Base-by-base conservation (phyloP, 1,139 yeast species). In the Lodderomyces margitis region DNA sequence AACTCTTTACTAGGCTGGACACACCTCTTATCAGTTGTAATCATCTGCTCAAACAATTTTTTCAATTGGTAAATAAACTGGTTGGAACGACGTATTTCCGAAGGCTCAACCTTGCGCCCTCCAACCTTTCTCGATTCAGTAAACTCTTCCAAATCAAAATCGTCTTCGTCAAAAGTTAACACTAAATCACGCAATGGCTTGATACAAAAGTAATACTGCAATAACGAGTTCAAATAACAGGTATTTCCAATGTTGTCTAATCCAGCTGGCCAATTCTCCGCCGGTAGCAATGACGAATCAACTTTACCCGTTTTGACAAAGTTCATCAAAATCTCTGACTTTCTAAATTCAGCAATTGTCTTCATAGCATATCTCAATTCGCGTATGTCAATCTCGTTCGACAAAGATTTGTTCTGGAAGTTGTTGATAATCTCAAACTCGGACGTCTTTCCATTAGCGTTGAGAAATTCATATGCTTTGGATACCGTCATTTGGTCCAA, bases 231-330 rank as follows among this genome's bases (percentile, higher is more conserved):
- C 57, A 92, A 71, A 53, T 92, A 92, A 61, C 98, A 92, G 0
- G 98, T 91, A 57, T 92, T 92, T 25, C 98, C 98, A 51, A 89
- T 89, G 56, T 92, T 92, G 59, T 85, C 87, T 56, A 92, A 72
- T 0, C 98, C 98, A 5, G 89, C 87, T 0, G 98, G 98, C 80
- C 89, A 81, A 40, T 80, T 76, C 30, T 76, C 82, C 0, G 81
- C 70, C 2, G 88, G 84, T 21, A 85, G 61, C 16, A 80, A 64
- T 9, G 73, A 66, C 0, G 85, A 75, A 55, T 83, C 87, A 30
- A 84, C 66, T 25, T 71, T 65, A 0, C 94, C 94, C 0, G 78
- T 70, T 31, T 64, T 64, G 34, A 83, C 58, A 52, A 72, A 85
- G 19, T 80, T 72, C 9, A 57, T 54, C 16, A 85, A 70, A 11